Conservation (phyloP, 345 rosid species). For the Eutrema heterophyllum region DNA sequence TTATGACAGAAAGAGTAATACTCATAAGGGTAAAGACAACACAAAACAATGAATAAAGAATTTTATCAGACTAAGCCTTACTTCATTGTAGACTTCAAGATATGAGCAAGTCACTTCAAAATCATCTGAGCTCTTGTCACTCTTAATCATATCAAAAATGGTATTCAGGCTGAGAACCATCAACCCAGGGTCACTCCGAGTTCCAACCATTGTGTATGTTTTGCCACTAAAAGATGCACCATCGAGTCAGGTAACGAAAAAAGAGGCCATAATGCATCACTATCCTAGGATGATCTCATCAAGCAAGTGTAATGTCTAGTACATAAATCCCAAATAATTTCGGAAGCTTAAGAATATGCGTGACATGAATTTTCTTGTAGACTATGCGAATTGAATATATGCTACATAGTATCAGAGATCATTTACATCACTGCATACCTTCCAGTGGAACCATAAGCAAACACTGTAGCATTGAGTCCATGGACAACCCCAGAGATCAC, state of each 20-base stretch:
- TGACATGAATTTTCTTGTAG: not conserved
- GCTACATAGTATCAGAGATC: not conserved
- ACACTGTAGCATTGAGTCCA: constrained; percentile 90
- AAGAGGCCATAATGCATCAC: not conserved
- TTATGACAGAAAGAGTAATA: not conserved
- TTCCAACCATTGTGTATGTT: constrained; percentile 97
- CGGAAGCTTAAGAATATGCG: not conserved
- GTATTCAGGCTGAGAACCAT: constrained; percentile 94
- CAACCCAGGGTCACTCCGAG: constrained; percentile 81
- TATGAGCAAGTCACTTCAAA: constrained; percentile 92
- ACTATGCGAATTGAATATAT: not conserved
- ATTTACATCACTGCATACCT: constrained; percentile 46
- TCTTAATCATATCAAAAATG: constrained; percentile 67
- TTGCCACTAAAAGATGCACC: constrained; percentile 55
- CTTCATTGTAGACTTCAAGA: constrained; percentile 96
- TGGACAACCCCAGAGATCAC: constrained; percentile 80
- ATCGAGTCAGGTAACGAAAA: constrained; percentile 3
- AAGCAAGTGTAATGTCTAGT: not conserved
- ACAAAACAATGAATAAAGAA: not conserved
- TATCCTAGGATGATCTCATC: constrained; percentile 1
- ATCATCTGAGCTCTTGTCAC: constrained; percentile 60
- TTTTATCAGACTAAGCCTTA: constrained; percentile 25
- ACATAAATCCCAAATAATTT: not conserved
- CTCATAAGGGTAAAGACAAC: not conserved
- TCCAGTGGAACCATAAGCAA: constrained; percentile 98